Evolutionary conservation across 169 alveolate species (phyloP).

Genomic region (Eimeria praecox): DNA sequence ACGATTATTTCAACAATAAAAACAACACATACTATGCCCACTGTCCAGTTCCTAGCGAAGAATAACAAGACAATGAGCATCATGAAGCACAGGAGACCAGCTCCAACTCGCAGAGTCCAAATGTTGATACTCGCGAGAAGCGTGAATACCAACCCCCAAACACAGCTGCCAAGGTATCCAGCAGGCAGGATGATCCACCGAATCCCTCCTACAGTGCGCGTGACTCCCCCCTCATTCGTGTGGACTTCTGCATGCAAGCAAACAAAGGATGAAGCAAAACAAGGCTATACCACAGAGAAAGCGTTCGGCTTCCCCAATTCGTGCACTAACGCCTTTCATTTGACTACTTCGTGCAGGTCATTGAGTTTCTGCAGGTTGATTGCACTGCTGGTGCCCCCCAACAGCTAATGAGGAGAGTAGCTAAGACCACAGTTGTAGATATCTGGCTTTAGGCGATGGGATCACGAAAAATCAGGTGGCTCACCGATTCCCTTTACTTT

Average conservation of each 20-base stretch:
- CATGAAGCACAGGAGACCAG: slow-evolving; percentile 85
- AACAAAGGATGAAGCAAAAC: background rate
- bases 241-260: slow-evolving; percentile 84
- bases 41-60: slow-evolving; percentile 84
- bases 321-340: background rate
- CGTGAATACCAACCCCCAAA: slow-evolving; percentile 86
- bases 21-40: slow-evolving; percentile 83
- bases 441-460: background rate
- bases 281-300: background rate
- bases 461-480: background rate
- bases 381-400: background rate
- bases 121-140: slow-evolving; percentile 85
- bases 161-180: slow-evolving; percentile 87
- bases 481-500: slow-evolving; percentile 87
- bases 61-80: slow-evolving; percentile 84
- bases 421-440: background rate
- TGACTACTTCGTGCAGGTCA: background rate
- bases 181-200: slow-evolving; percentile 86
- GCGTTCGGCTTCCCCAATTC: background rate
- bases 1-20: slow-evolving; percentile 81
- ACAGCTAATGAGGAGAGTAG: background rate
- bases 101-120: slow-evolving; percentile 85
- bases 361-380: background rate
- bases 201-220: slow-evolving; percentile 87
- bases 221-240: slow-evolving; percentile 87